Conservation (phyloP, 805 yeast species). For the Wickerhamiella slavikovae region DNA sequence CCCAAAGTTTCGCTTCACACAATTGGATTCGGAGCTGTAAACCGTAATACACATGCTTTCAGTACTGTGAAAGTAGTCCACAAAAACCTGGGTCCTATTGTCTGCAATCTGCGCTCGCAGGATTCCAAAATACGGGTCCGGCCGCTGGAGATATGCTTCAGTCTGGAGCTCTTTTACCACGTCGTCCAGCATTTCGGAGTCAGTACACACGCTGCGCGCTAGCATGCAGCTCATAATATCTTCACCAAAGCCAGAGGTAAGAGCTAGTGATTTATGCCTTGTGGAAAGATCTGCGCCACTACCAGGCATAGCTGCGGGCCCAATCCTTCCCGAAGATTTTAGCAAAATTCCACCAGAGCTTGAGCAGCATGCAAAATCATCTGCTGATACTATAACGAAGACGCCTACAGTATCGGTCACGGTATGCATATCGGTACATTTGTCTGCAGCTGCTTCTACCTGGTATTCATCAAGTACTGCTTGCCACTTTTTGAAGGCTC, state of each 20-base stretch:
- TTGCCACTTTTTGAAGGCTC: constrained; percentile 8
- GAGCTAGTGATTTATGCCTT: constrained; percentile 1
- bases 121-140: constrained; percentile 5
- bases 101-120: constrained; percentile 2
- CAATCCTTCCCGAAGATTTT: constrained; percentile 21
- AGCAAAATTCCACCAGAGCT: constrained; percentile 23
- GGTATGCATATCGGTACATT: not conserved
- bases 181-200: constrained; percentile 1
- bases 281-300: constrained; percentile 15
- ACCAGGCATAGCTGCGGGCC: constrained; percentile 24
- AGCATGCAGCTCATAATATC: constrained; percentile 17
- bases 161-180: not conserved
- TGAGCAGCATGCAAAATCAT: constrained; percentile 15
- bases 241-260: constrained; percentile 23
- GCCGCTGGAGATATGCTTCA: not conserved
- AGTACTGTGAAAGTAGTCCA: constrained; percentile 11
- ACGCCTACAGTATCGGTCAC: constrained; percentile 23
- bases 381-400: constrained; percentile 14
- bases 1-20: not conserved
- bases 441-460: not conserved
- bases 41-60: constrained; percentile 6
- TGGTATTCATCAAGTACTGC: constrained; percentile 2
- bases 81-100: not conserved
- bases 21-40: not conserved
- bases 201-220: constrained; percentile 8